phyloP scores from a whole-genome alignment of 2,329 filamentous ascomycete species.

The Clonostachys byssicola region DNA sequence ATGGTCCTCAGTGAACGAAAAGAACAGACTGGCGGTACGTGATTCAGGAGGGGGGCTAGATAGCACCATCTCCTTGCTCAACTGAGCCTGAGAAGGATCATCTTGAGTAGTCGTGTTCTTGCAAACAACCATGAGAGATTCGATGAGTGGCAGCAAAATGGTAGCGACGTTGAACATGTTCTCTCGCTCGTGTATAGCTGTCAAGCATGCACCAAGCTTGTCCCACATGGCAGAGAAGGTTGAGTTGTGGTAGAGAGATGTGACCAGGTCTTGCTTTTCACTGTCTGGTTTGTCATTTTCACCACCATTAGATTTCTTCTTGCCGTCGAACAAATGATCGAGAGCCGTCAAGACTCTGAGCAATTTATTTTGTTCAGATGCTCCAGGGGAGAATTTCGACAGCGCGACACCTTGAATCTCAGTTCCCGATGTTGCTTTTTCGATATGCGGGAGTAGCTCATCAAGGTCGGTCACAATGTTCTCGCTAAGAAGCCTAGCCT shows the following conservation, averaged over 20 bases:
- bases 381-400: slow-evolving; percentile 91
- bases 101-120: slow-evolving; percentile 90
- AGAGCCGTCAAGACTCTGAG: slow-evolving; percentile 88
- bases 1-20: slow-evolving; percentile 95
- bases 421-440: slow-evolving; percentile 80
- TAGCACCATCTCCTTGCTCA: slow-evolving; percentile 64
- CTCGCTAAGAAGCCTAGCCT: slow-evolving; percentile 80
- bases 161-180: slow-evolving; percentile 97
- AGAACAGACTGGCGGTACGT: slow-evolving; percentile 87
- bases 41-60: slow-evolving; percentile 74
- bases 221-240: slow-evolving; percentile 91
- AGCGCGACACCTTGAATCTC: slow-evolving; percentile 94
- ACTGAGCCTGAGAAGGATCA: slow-evolving; percentile 42
- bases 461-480: slow-evolving; percentile 82
- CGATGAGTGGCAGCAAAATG: slow-evolving; percentile 88
- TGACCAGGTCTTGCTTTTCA: slow-evolving; percentile 79
- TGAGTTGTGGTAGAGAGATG: slow-evolving; percentile 83
- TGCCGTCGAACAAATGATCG: slow-evolving; percentile 91
- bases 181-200: slow-evolving; percentile 83
- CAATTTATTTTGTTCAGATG: slow-evolving; percentile 94
- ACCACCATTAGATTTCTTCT: slow-evolving; percentile 51
- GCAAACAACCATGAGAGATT: slow-evolving; percentile 98
- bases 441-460: slow-evolving; percentile 80
- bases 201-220: slow-evolving; percentile 84
- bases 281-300: slow-evolving; percentile 40